phyloP scores from a whole-genome alignment of 768 basidiomycete species.

The Leccinum variicolor region DNA sequence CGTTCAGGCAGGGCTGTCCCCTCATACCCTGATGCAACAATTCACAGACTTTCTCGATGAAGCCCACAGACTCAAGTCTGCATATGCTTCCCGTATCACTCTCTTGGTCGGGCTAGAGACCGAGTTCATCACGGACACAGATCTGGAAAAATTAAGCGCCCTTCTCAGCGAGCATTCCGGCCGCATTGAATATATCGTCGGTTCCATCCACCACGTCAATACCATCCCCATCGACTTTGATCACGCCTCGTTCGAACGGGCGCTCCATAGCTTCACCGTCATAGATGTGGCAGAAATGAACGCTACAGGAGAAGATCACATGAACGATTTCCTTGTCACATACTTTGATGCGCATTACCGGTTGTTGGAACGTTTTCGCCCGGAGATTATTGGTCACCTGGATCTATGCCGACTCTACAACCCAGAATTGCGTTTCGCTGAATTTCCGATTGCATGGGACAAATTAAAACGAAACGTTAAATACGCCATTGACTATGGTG shows the following conservation, averaged over 20 bases:
- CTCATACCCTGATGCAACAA: slow-evolving; percentile 51
- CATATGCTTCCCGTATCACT: slow-evolving; percentile 62
- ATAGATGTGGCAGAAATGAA: slow-evolving; percentile 25
- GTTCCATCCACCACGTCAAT: slow-evolving; percentile 90
- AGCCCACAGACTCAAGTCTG: slow-evolving; percentile 69
- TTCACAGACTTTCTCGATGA: slow-evolving; percentile 75
- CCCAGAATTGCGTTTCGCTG: slow-evolving; percentile 55
- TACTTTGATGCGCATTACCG: slow-evolving; percentile 89
- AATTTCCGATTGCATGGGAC: slow-evolving; percentile 56
- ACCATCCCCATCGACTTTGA: slow-evolving; percentile 93
- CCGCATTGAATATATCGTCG: slow-evolving; percentile 84
- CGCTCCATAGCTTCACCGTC: slow-evolving; percentile 46
- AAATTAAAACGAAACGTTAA: slow-evolving; percentile 73
- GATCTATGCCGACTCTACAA: slow-evolving; percentile 88
- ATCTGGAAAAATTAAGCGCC: slow-evolving; percentile 54
- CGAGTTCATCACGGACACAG: slow-evolving; percentile 72
- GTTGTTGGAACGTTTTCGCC: slow-evolving; percentile 66
- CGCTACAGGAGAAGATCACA: slow-evolving; percentile 26
- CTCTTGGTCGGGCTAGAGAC: slow-evolving; percentile 92
- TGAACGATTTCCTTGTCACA: slow-evolving; percentile 48
- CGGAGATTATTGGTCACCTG: slow-evolving; percentile 90
- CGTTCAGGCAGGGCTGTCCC: slow-evolving; percentile 51
- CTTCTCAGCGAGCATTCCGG: slow-evolving; percentile 48
- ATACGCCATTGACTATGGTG: slow-evolving; percentile 76
- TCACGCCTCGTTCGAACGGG: slow-evolving; percentile 58